These are phyloP conservation scores for Vicia villosa DNA, from an alignment of 306 rosid genomes.

Conservation along the genomic window DNA sequence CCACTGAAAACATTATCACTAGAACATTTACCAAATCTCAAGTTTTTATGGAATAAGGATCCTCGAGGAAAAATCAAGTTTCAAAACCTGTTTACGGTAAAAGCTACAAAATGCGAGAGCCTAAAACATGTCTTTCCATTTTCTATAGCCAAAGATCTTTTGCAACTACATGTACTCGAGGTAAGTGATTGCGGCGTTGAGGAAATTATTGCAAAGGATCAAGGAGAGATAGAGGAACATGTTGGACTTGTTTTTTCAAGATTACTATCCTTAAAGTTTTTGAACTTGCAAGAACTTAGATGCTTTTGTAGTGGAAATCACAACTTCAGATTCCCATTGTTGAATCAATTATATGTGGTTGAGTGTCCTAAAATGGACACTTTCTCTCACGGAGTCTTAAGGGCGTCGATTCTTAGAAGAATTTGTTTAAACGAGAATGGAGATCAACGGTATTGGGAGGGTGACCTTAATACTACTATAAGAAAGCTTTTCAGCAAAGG, in stretches of 20 bases:
- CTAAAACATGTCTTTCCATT: constrained; percentile 43
- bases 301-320: constrained; percentile 41
- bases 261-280: constrained; percentile 31
- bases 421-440: constrained; percentile 32
- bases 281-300: constrained; percentile 38
- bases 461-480: constrained; percentile 39
- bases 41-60: constrained; percentile 39
- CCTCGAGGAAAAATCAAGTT: constrained; percentile 36
- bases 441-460: constrained; percentile 40
- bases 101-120: constrained; percentile 31
- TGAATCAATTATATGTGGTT: constrained; percentile 36
- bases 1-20: constrained; percentile 38
- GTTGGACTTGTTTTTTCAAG: constrained; percentile 44
- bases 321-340: constrained; percentile 43
- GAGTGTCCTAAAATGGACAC: constrained; percentile 45
- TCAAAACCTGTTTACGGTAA: constrained; percentile 28
- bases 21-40: constrained; percentile 43
- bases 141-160: constrained; percentile 45
- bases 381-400: constrained; percentile 39
- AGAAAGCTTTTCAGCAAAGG: constrained; percentile 35
- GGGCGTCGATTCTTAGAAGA: constrained; percentile 43
- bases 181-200: constrained; percentile 41
- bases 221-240: constrained; percentile 26
- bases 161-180: constrained; percentile 37
- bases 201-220: constrained; percentile 35